Percentiles rank a stretch among this genome's conserved stretches.
These are phyloP conservation scores for Calonectria pseudoturangicola DNA, from an alignment of 2,329 filamentous ascomycete species.

Conservation along the genomic window DNA sequence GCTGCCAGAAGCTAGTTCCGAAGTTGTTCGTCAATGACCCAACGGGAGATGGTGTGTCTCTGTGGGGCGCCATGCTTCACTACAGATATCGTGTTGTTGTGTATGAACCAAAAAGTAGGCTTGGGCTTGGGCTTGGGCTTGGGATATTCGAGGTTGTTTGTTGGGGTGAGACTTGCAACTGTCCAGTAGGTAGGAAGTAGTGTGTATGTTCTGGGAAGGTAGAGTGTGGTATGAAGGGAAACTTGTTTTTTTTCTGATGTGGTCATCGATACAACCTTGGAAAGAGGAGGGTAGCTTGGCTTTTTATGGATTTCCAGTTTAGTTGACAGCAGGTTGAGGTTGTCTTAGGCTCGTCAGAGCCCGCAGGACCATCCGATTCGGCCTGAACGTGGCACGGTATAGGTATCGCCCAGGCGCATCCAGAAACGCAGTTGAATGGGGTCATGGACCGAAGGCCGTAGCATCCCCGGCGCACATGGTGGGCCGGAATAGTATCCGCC, in stretches of 20 bases:
- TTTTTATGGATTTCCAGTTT: conserved; percentile 29
- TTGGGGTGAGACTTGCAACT: neutral
- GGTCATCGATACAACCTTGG: conserved; percentile 22
- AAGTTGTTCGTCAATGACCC: conserved; percentile 55
- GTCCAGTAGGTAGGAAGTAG: neutral
- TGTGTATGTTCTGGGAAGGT: neutral
- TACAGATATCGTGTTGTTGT: conserved; percentile 1
- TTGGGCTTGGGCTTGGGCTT: no score
- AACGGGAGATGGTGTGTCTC: conserved; percentile 49
- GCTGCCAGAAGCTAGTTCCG: conserved; percentile 58
- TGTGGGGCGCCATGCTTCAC: conserved; percentile 49
- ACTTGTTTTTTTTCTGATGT: conserved; percentile 27
- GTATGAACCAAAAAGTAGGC: neutral
- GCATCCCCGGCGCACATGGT: conserved; percentile 32
- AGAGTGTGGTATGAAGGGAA: neutral
- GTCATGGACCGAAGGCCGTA: conserved; percentile 23
- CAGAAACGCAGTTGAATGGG: conserved; percentile 25
- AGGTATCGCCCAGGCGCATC: conserved; percentile 21
- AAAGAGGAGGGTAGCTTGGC: conserved; percentile 6
- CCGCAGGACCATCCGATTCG: conserved; percentile 19
- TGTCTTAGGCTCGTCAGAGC: conserved; percentile 20
- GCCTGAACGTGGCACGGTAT: conserved; percentile 25
- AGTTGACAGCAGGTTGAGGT: neutral
- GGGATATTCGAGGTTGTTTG: neutral
- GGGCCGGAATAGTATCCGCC: conserved; percentile 39